A percentile compares a stretch with the other conserved stretches of the same genome.
Conservation (phyloP, 441 rosid genomes). For the Adansonia rubrostipa region DNA sequence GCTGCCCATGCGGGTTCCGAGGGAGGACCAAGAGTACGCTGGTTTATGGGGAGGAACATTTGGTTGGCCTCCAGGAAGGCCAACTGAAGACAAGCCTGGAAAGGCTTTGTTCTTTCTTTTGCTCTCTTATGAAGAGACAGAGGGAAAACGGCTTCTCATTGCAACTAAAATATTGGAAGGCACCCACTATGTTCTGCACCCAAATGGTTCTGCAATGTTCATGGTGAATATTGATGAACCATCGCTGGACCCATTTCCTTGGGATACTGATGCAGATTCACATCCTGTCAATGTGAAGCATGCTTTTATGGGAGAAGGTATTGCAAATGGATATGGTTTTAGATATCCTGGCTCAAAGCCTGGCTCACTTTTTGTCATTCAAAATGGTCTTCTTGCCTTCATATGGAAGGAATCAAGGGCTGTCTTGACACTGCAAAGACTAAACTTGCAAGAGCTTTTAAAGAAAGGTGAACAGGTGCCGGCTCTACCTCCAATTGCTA, state of each 20-base stretch:
- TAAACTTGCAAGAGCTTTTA: constrained; percentile 69
- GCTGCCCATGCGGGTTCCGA: constrained; percentile 56
- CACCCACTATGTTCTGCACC: constrained; percentile 75
- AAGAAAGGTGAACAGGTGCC: constrained; percentile 76
- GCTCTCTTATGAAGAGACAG: constrained; percentile 70
- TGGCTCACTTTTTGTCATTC: constrained; percentile 66
- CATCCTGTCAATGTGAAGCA: constrained; percentile 47
- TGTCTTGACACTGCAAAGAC: constrained; percentile 80
- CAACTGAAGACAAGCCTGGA: constrained; percentile 70
- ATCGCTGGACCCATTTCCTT: constrained; percentile 66
- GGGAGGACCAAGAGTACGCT: constrained; percentile 65
- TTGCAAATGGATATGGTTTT: constrained; percentile 87
- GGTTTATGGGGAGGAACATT: constrained; percentile 91
- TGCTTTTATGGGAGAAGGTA: constrained; percentile 70
- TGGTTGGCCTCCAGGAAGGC: constrained; percentile 87
- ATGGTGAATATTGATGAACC: constrained; percentile 67
- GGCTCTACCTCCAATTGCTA: constrained; percentile 63
- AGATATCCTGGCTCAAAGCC: constrained; percentile 90
- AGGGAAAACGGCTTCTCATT: constrained; percentile 55
- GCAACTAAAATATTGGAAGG: constrained; percentile 93
- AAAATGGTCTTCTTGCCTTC: constrained; percentile 71
- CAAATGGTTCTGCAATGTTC: constrained; percentile 90
- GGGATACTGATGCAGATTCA: constrained; percentile 61
- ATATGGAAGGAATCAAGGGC: constrained; percentile 80
- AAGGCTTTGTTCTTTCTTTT: constrained; percentile 78